Conservation (phyloP, 202 grass and related monocot species). For the Setaria viridis region DNA sequence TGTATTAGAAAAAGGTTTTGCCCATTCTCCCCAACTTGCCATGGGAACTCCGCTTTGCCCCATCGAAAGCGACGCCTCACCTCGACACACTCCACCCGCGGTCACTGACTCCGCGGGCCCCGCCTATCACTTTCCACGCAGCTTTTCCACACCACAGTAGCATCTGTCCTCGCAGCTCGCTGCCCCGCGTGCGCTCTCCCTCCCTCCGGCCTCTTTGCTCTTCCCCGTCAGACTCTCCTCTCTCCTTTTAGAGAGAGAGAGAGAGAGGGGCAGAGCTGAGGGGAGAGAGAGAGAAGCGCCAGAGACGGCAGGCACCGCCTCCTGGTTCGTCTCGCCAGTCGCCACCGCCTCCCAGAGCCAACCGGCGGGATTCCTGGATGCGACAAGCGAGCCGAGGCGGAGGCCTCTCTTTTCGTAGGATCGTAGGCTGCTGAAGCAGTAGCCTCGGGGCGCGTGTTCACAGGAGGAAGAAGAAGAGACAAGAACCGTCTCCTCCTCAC, state of each 20-base stretch:
- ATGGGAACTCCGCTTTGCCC: constrained; percentile 35
- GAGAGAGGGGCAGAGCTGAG: background rate
- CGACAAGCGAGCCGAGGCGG: constrained; percentile 17
- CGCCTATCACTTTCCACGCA: constrained; percentile 7
- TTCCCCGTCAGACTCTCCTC: background rate
- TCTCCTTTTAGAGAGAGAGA: constrained; percentile 14
- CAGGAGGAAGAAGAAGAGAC: background rate
- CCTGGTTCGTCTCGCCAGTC: background rate
- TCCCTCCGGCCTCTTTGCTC: background rate
- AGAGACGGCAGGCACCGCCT: background rate
- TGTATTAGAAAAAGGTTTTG: constrained; percentile 22
- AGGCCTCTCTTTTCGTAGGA: background rate
- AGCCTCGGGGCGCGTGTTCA: background rate
- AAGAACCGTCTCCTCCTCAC: constrained; percentile 8
- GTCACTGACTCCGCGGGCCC: constrained; percentile 26
- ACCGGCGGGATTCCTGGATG: constrained; percentile 39
- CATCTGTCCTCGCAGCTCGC: background rate
- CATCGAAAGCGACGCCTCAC: constrained; percentile 47
- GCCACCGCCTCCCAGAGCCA: constrained; percentile 33
- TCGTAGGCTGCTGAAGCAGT: constrained; percentile 28
- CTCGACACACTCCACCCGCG: background rate
- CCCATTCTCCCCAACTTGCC: constrained; percentile 10
- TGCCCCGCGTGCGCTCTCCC: constrained; percentile 37
- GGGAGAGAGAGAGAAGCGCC: background rate
- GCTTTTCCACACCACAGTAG: constrained; percentile 26